phyloP scores from a whole-genome alignment of 495 filamentous ascomycete species.

The Ramalina intermedia region DNA sequence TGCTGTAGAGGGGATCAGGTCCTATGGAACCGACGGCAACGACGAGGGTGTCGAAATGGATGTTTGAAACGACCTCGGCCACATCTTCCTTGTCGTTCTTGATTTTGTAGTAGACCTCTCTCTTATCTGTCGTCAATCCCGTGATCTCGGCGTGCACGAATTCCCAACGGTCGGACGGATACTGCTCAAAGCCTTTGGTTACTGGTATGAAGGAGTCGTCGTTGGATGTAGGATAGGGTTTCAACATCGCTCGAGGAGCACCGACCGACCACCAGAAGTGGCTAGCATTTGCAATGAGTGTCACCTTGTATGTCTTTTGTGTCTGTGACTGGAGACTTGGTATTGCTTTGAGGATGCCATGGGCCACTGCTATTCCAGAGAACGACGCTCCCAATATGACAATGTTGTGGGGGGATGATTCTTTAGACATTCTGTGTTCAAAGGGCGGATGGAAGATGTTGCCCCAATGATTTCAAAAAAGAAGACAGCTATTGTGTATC shows the following conservation, averaged over 20 bases:
- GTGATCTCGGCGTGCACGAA: constrained; percentile 25
- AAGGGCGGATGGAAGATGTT: background rate
- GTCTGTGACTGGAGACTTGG: constrained; percentile 15
- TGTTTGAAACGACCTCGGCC: background rate
- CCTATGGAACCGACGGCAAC: constrained; percentile 22
- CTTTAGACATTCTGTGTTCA: constrained; percentile 1
- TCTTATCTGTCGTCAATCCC: constrained; percentile 10
- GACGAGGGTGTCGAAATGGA: constrained; percentile 24
- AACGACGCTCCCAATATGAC: constrained; percentile 41
- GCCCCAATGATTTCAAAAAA: too few relatives aligned
- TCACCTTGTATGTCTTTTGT: constrained; percentile 20
- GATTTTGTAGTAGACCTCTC: constrained; percentile 14
- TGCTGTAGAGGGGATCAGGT: constrained; percentile 16
- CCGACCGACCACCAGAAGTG: constrained; percentile 46
- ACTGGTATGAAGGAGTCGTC: constrained; percentile 34
- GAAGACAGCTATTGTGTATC: too few relatives aligned
- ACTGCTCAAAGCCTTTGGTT: constrained; percentile 20
- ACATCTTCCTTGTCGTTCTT: constrained; percentile 10
- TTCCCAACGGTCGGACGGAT: constrained; percentile 18
- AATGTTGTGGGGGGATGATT: constrained; percentile 18
- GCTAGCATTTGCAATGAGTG: constrained; percentile 29
- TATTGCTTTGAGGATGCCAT: constrained; percentile 32
- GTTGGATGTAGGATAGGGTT: constrained; percentile 25
- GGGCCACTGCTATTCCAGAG: constrained; percentile 35
- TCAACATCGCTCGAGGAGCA: constrained; percentile 37